These are phyloP conservation scores for Cubamyces lactineus DNA, from an alignment of 768 basidiomycete genomes.

Conservation along the genomic window DNA sequence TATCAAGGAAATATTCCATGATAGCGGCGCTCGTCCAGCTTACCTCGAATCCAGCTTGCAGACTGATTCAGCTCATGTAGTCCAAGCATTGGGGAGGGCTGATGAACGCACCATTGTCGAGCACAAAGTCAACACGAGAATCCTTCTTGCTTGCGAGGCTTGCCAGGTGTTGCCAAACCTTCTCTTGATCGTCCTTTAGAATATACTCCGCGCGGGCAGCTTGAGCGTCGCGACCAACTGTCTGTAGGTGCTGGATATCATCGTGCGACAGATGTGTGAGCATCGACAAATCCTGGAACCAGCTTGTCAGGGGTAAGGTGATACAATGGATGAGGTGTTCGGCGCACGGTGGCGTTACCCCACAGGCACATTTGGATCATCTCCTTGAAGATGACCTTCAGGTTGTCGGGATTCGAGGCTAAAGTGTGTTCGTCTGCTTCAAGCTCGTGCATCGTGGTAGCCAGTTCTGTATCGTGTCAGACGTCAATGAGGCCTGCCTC, in stretches of 20 bases:
- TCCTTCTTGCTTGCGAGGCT: slow-evolving; percentile 45
- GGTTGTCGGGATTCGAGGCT: slow-evolving; percentile 51
- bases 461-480: slow-evolving; percentile 56
- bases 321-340: no score
- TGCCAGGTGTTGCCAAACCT: slow-evolving; percentile 74
- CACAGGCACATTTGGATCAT: slow-evolving; percentile 93
- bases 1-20: no score
- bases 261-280: slow-evolving; percentile 82
- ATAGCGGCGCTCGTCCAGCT: slow-evolving; percentile 2
- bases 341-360: slow-evolving; percentile 89
- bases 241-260: slow-evolving; percentile 83
- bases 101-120: slow-evolving; percentile 76
- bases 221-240: slow-evolving; percentile 81
- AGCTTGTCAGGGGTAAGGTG: background rate
- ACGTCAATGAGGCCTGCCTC: background rate
- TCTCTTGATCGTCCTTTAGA: slow-evolving; percentile 78
- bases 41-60: slow-evolving; percentile 88
- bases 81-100: background rate
- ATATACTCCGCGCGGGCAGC: slow-evolving; percentile 78
- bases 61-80: background rate
- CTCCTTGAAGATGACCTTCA: slow-evolving; percentile 72
- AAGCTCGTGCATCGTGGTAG: slow-evolving; percentile 71
- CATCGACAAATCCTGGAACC: slow-evolving; percentile 83
- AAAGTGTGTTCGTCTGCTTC: slow-evolving; percentile 51
- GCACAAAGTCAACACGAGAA: slow-evolving; percentile 77